Conservation (phyloP, 176 grass and related monocot species). For the Typha latifolia region DNA sequence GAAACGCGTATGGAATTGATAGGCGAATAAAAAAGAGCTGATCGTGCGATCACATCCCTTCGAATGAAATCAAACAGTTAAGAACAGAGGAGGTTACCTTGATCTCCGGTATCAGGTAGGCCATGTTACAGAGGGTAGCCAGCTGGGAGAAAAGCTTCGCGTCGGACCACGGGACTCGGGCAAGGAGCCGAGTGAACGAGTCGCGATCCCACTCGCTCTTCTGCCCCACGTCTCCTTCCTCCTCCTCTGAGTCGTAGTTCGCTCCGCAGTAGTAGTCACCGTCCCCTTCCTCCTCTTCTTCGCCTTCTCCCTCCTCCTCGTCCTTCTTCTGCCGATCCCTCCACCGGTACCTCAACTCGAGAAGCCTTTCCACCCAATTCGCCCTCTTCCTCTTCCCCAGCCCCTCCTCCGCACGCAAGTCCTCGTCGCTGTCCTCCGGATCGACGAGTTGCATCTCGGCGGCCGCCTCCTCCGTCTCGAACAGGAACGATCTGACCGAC, state of each 20-base stretch:
- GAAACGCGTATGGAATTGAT: not conserved
- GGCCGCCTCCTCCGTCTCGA: constrained; percentile 23
- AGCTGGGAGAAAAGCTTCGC: constrained; percentile 71
- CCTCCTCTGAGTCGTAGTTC: constrained; percentile 52
- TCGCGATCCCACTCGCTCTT: constrained; percentile 50
- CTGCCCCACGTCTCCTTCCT: constrained; percentile 17
- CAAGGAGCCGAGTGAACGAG: constrained; percentile 65
- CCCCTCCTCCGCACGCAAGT: constrained; percentile 13
- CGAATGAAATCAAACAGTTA: not conserved
- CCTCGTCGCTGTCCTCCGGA: constrained; percentile 19
- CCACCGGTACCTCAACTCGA: constrained; percentile 30
- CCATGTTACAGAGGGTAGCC: constrained; percentile 93
- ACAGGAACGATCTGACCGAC: constrained; percentile 12
- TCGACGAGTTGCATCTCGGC: not conserved
- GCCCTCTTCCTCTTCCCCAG: not conserved
- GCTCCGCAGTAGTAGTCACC: constrained; percentile 44
- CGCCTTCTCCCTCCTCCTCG: constrained; percentile 8
- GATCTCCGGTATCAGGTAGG: constrained; percentile 88
- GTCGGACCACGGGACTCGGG: constrained; percentile 46
- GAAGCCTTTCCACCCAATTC: constrained; percentile 55
- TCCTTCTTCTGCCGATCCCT: constrained; percentile 15
- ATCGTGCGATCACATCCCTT: constrained; percentile 3
- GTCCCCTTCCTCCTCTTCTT: constrained; percentile 14
- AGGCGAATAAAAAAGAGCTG: not conserved
- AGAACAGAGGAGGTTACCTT: constrained; percentile 36